A percentile compares a stretch with the other conserved stretches of the same genome.
Evolutionary conservation across 108 stramenopile genomes (phyloP).

Genomic region (Nannochloropsis oceanica): DNA sequence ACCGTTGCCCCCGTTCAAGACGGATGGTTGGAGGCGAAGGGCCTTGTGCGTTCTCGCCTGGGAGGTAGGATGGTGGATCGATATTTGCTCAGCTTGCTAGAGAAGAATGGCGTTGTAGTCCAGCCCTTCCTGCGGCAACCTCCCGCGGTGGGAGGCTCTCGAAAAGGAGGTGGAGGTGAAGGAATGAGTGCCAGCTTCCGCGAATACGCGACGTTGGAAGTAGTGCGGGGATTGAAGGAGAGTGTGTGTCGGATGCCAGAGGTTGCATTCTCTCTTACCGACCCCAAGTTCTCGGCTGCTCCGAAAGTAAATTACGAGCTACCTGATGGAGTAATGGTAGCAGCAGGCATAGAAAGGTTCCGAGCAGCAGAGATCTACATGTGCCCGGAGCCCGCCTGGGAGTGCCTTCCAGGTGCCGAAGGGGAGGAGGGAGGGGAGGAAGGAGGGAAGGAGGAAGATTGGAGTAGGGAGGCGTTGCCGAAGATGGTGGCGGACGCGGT

Average conservation of each 20-base stretch:
- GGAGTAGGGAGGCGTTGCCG: background rate
- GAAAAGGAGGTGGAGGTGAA: background rate
- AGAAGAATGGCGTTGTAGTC: background rate
- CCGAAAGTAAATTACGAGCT: background rate
- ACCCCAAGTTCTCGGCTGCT: background rate
- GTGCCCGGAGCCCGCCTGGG: background rate
- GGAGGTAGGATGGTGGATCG: constrained; percentile 5
- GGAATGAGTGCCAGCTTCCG: background rate
- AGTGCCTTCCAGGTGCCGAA: background rate
- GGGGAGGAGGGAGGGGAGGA: background rate
- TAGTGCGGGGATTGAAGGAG: constrained; percentile 3
- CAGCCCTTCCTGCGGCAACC: background rate
- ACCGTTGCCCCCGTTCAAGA: constrained; percentile 27
- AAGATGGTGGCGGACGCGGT: background rate
- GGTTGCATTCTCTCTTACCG: background rate
- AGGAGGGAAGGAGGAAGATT: background rate
- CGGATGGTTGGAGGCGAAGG: constrained; percentile 23
- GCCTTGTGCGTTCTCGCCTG: background rate
- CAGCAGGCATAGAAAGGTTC: background rate
- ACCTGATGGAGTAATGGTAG: background rate
- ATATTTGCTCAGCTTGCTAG: background rate
- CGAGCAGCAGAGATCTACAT: background rate
- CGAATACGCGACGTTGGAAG: background rate
- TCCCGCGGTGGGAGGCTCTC: background rate
- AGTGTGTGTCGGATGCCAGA: background rate